Percentiles rank a stretch among this genome's conserved stretches.
phyloP scores from a whole-genome alignment of 2,329 filamentous ascomycete genomes.

The Erysiphe pisi region DNA sequence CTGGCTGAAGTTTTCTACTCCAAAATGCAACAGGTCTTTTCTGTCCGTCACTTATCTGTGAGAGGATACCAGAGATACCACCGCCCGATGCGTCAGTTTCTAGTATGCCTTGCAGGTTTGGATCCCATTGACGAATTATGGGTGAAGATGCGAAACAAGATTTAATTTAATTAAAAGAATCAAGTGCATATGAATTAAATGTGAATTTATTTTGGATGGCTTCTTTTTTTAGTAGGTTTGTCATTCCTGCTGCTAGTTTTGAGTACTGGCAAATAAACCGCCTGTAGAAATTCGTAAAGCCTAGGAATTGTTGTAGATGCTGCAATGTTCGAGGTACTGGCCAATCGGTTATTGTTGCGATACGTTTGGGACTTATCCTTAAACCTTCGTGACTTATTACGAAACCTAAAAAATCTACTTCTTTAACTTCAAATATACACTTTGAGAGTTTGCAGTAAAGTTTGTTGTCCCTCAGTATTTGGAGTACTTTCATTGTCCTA shows the following conservation, averaged over 20 bases:
- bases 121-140: background rate
- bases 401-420: conserved; percentile 14
- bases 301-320: conserved; percentile 13
- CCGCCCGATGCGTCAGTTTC: conserved; percentile 24
- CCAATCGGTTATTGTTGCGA: background rate
- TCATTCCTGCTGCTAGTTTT: background rate
- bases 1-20: too few species aligned
- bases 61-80: background rate
- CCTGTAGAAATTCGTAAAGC: background rate
- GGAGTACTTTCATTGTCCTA: background rate
- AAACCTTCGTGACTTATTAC: background rate
- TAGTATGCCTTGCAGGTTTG: background rate
- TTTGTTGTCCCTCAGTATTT: background rate
- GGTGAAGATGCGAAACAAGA: background rate
- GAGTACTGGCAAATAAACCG: background rate
- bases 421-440: background rate
- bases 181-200: background rate
- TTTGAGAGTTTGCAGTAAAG: conserved; percentile 10
- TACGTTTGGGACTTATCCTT: background rate
- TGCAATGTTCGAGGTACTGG: conserved; percentile 6
- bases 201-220: background rate
- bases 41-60: too few species aligned
- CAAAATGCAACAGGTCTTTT: too few species aligned
- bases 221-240: conserved; percentile 15
- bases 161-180: background rate